phyloP scores from a whole-genome alignment of 2,329 filamentous ascomycete species.

The Paracamarosporium sp. region DNA sequence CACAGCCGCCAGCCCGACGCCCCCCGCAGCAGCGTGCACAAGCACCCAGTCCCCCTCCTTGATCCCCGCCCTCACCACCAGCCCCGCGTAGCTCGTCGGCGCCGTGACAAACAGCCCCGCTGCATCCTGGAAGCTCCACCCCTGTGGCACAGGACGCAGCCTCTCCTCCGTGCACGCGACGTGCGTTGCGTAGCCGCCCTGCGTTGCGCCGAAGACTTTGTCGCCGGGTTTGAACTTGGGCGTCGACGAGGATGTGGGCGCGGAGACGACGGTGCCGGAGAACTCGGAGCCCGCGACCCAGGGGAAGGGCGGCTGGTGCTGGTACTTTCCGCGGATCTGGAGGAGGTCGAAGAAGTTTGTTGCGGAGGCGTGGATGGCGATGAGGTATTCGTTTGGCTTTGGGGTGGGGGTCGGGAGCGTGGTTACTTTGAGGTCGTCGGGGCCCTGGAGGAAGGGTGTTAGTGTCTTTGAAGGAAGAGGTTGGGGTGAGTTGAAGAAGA shows the following conservation, averaged over 20 bases:
- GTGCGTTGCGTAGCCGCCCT: constrained; percentile 85
- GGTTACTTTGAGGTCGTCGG: constrained; percentile 77
- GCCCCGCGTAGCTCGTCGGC: constrained; percentile 84
- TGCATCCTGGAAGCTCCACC: constrained; percentile 84
- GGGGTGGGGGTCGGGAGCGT: constrained; percentile 78
- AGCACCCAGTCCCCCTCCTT: constrained; percentile 83
- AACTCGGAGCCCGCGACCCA: constrained; percentile 91
- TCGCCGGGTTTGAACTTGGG: constrained; percentile 78
- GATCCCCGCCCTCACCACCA: constrained; percentile 79
- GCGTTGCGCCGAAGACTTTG: constrained; percentile 83
- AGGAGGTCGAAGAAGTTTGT: constrained; percentile 98
- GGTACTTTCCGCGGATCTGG: constrained; percentile 95
- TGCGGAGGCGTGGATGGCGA: constrained; percentile 84
- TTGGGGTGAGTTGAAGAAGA: constrained; percentile 11
- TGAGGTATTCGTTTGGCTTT: constrained; percentile 77
- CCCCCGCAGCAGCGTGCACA: constrained; percentile 90
- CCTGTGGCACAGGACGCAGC: constrained; percentile 76
- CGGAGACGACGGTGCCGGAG: constrained; percentile 75
- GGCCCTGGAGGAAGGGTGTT: constrained; percentile 63
- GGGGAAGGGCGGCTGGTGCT: constrained; percentile 85
- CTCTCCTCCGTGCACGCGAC: constrained; percentile 70
- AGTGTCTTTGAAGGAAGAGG: constrained; percentile 5
- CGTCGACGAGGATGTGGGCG: constrained; percentile 59
- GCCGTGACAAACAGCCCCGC: constrained; percentile 91
- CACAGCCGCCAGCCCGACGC: constrained; percentile 88